Evolutionary conservation across 139 green algal species (phyloP).

Genomic region (Chlorella sp.): DNA sequence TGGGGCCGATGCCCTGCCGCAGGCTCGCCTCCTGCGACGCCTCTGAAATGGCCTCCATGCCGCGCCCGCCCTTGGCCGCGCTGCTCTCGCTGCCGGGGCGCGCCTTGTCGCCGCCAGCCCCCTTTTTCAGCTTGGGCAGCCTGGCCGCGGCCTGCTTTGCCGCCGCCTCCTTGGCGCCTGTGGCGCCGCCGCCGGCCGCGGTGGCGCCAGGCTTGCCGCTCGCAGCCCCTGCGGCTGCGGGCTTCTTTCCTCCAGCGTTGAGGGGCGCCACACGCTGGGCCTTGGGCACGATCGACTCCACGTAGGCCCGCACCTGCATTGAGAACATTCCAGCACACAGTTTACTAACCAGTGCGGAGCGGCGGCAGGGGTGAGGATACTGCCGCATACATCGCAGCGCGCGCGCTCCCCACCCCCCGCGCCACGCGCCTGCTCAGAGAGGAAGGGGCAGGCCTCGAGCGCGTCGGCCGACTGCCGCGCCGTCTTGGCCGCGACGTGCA

Average conservation of each 20-base stretch:
- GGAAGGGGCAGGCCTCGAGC: constrained; percentile 46
- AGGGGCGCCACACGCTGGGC: constrained; percentile 2
- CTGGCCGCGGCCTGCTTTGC: constrained; percentile 9
- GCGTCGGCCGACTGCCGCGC: constrained; percentile 11
- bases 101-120: neutral
- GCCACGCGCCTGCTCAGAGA: constrained; percentile 42
- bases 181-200: neutral
- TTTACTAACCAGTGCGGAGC: no score
- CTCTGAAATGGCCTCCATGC: constrained; percentile 11
- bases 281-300: constrained; percentile 9
- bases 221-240: neutral
- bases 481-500: constrained; percentile 42
- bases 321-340: no score
- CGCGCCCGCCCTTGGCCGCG: neutral
- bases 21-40: constrained; percentile 6
- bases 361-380: no score
- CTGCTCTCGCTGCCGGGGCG: neutral
- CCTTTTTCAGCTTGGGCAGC: constrained; percentile 16
- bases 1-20: neutral
- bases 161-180: constrained; percentile 7
- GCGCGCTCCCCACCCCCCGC: neutral
- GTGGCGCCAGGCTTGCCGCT: neutral
- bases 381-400: no score
- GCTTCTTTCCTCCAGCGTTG: neutral
- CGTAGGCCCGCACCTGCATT: constrained; percentile 2